Percentiles rank a stretch among this genome's conserved stretches.
These are phyloP conservation scores for Sonneratia caseolaris DNA, from an alignment of 345 rosid genomes.

Conservation along the genomic window DNA sequence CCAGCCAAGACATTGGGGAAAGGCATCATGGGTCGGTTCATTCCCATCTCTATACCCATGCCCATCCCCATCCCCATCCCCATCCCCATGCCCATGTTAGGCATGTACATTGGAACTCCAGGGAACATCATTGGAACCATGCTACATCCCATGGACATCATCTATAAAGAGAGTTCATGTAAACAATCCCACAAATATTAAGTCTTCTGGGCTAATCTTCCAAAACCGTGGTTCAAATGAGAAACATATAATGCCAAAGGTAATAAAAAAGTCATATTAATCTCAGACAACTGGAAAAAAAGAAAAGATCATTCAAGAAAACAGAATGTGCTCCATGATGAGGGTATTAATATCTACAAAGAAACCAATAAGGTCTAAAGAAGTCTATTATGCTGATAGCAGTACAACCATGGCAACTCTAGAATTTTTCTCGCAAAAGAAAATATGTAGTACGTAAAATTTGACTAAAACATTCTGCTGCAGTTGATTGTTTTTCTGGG, in stretches of 20 bases:
- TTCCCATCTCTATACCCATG: slow-evolving; percentile 15
- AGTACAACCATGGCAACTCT: no score
- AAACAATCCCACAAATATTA: not conserved
- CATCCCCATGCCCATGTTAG: slow-evolving; percentile 37
- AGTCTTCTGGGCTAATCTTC: not conserved
- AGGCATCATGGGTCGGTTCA: slow-evolving; percentile 59
- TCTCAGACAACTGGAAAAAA: not conserved
- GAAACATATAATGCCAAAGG: not conserved
- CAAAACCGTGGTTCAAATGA: not conserved
- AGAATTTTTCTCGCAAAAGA: not conserved
- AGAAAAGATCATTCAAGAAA: not conserved
- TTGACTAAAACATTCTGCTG: not conserved
- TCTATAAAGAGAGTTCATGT: slow-evolving; percentile 44
- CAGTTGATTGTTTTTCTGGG: not conserved
- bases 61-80: slow-evolving; percentile 41
- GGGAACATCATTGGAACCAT: slow-evolving; percentile 71
- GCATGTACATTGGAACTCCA: slow-evolving; percentile 34
- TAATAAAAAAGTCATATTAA: not conserved
- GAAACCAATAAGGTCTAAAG: no score
- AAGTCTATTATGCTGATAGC: no score
- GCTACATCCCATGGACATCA: slow-evolving; percentile 89
- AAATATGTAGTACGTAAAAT: not conserved
- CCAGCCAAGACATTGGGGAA: slow-evolving; percentile 60
- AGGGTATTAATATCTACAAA: no score
- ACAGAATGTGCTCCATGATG: not conserved